Percentiles rank a stretch among this genome's conserved stretches.
phyloP scores from a whole-genome alignment of 192 early-diverging fungal species.

The Coemansia sp. region DNA sequence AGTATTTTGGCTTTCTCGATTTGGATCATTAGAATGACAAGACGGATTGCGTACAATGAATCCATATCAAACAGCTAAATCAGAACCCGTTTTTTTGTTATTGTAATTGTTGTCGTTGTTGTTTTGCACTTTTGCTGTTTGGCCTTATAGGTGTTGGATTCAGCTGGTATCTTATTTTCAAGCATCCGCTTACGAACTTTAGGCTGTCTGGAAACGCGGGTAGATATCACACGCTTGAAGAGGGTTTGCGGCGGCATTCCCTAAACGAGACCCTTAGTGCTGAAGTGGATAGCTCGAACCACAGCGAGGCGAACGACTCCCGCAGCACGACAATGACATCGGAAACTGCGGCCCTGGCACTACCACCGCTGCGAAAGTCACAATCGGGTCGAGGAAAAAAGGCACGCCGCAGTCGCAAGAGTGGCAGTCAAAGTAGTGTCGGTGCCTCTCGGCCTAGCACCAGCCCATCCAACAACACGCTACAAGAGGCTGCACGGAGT shows the following conservation, averaged over 20 bases:
- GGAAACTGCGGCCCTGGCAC: slow-evolving; percentile 14
- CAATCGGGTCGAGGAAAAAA: slow-evolving; percentile 23
- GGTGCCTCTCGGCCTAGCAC: slow-evolving; percentile 14
- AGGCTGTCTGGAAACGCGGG: slow-evolving; percentile 16
- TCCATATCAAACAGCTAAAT: slow-evolving; percentile 2
- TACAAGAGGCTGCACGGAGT: slow-evolving; percentile 47
- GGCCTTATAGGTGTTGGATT: slow-evolving; percentile 38
- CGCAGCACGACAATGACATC: slow-evolving; percentile 43
- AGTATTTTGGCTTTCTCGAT: slow-evolving; percentile 6
- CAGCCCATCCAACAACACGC: slow-evolving; percentile 14
- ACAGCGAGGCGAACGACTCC: slow-evolving; percentile 39
- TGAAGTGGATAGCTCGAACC: slow-evolving; percentile 23
- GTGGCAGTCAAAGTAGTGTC: slow-evolving; percentile 11
- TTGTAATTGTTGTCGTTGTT: slow-evolving; percentile 2
- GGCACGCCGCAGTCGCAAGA: slow-evolving; percentile 33
- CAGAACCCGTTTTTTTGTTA: background rate
- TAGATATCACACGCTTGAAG: slow-evolving; percentile 49
- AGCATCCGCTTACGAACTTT: slow-evolving; percentile 48
- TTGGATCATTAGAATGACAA: background rate
- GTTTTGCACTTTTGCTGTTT: background rate
- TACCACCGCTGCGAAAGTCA: slow-evolving; percentile 10
- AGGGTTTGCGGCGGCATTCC: slow-evolving; percentile 49
- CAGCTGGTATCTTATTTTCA: slow-evolving; percentile 55
- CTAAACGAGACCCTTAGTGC: slow-evolving; percentile 17
- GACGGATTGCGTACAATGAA: background rate